phyloP scores from a whole-genome alignment of 371 early-diverging fungal genomes.

The Rhizopus delemar region DNA sequence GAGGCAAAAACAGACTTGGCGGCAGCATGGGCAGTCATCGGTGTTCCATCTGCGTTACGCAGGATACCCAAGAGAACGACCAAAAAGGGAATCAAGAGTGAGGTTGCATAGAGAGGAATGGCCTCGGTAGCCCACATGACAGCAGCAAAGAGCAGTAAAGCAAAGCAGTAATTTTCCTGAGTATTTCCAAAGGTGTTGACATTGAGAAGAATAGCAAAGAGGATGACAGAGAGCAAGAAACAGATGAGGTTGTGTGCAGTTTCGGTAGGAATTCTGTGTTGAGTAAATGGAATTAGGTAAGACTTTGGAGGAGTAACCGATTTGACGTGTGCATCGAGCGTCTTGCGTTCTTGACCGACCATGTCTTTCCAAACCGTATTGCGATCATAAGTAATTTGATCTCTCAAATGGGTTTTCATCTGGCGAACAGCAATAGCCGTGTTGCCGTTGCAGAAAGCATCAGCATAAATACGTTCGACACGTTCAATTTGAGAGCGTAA shows the following conservation, averaged over 20 bases:
- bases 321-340: constrained; percentile 50
- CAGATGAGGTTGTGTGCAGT: constrained; percentile 30
- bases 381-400: constrained; percentile 77
- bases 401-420: constrained; percentile 68
- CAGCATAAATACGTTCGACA: constrained; percentile 65
- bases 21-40: constrained; percentile 70
- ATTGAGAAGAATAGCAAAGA: constrained; percentile 59
- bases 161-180: constrained; percentile 70
- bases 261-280: constrained; percentile 21
- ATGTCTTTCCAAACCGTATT: constrained; percentile 85
- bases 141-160: constrained; percentile 64
- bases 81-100: constrained; percentile 75
- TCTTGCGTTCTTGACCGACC: constrained; percentile 72
- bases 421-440: constrained; percentile 59
- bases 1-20: constrained; percentile 81
- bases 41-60: constrained; percentile 51
- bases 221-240: constrained; percentile 48
- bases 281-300: constrained; percentile 44
- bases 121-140: constrained; percentile 75
- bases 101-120: constrained; percentile 84
- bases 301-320: constrained; percentile 47
- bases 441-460: constrained; percentile 58
- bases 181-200: constrained; percentile 57
- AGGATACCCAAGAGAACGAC: constrained; percentile 74
- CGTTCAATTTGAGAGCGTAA: constrained; percentile 57